phyloP scores from a whole-genome alignment of 2,329 filamentous ascomycete species.

The Microthyrium microscopicum region DNA sequence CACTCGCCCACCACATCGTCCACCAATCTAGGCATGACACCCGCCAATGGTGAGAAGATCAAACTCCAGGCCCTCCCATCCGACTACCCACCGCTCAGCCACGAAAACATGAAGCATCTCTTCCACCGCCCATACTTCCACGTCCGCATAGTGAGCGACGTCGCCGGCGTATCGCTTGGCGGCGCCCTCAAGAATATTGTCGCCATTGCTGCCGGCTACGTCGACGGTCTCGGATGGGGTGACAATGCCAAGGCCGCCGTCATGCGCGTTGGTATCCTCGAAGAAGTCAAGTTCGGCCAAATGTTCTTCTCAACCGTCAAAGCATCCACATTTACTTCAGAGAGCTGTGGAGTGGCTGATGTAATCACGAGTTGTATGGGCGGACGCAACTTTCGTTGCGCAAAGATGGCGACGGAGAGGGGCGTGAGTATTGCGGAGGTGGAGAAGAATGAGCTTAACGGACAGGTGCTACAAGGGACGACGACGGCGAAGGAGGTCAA shows the following conservation, averaged over 20 bases:
- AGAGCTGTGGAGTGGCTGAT: slow-evolving; percentile 88
- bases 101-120: slow-evolving; percentile 63
- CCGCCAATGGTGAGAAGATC: slow-evolving; percentile 28
- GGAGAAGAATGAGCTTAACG: slow-evolving; percentile 78
- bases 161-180: slow-evolving; percentile 89
- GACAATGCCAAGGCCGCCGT: slow-evolving; percentile 98
- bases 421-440: slow-evolving; percentile 71
- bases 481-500: slow-evolving; percentile 85
- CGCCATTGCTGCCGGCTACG: slow-evolving; percentile 83
- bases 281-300: slow-evolving; percentile 93
- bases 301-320: slow-evolving; percentile 71
- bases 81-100: slow-evolving; percentile 76
- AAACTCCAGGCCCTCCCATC: slow-evolving; percentile 59
- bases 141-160: slow-evolving; percentile 81
- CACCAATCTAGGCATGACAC: slow-evolving; percentile 33
- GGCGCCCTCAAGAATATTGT: slow-evolving; percentile 96
- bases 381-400: slow-evolving; percentile 86
- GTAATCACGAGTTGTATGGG: slow-evolving; percentile 87
- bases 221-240: slow-evolving; percentile 90
- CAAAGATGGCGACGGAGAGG: slow-evolving; percentile 69
- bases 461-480: slow-evolving; percentile 91
- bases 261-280: slow-evolving; percentile 87
- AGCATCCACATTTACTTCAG: slow-evolving; percentile 77
- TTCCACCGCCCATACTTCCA: slow-evolving; percentile 98
- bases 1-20: slow-evolving; percentile 33